phyloP scores from a whole-genome alignment of 345 rosid species.

The Excoecaria agallocha region DNA sequence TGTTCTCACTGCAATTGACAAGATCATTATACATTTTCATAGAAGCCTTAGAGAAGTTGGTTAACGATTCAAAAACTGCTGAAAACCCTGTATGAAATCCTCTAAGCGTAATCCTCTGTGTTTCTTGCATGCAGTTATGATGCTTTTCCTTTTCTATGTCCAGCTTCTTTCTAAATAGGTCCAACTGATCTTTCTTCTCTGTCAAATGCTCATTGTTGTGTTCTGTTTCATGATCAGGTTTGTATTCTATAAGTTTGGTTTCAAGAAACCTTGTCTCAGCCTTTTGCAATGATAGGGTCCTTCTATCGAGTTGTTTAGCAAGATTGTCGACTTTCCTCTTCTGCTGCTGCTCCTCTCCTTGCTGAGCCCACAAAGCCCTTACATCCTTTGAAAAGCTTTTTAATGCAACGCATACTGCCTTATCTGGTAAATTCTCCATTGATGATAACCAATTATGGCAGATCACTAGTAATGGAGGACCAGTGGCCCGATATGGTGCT shows the following conservation, averaged over 20 bases:
- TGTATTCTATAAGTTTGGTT: constrained; percentile 37
- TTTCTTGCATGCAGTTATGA: constrained; percentile 47
- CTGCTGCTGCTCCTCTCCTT: constrained; percentile 61
- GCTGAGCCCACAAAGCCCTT: constrained; percentile 56
- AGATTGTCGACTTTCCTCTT: constrained; percentile 64
- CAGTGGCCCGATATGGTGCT: constrained; percentile 35
- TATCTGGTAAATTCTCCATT: constrained; percentile 50
- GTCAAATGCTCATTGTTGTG: constrained; percentile 23
- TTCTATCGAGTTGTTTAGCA: constrained; percentile 58
- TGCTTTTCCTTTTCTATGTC: constrained; percentile 56
- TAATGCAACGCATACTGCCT: constrained; percentile 42
- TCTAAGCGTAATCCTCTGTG: constrained; percentile 49
- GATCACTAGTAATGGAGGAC: constrained; percentile 53
- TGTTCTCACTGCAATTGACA: constrained; percentile 31
- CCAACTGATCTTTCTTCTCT: constrained; percentile 50
- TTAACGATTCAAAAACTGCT: constrained; percentile 44
- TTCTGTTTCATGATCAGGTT: constrained; percentile 31
- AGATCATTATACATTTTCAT: constrained; percentile 53
- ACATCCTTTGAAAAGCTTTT: constrained; percentile 63
- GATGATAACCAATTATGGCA: constrained; percentile 52
- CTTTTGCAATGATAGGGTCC: constrained; percentile 41
- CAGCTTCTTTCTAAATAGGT: constrained; percentile 44
- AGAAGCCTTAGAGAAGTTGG: constrained; percentile 52
- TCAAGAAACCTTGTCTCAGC: constrained; percentile 48
- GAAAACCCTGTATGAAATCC: constrained; percentile 57